Percentiles rank a stretch among this genome's conserved stretches.
Conservation (phyloP, 148 eudicot genomes). For the Nepenthes mirabilis region DNA sequence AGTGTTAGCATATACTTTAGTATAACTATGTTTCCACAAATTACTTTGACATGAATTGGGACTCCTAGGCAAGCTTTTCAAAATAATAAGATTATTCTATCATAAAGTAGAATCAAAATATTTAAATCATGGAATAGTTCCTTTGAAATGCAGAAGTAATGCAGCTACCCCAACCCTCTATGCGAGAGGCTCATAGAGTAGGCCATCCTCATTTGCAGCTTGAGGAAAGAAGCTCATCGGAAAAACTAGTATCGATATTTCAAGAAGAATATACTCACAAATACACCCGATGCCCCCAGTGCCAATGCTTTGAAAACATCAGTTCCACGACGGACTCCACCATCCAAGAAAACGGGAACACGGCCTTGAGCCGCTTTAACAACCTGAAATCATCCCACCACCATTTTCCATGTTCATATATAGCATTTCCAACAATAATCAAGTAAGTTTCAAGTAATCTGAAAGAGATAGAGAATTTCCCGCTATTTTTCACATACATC, state of each 20-base stretch:
- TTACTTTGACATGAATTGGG: too few relatives aligned
- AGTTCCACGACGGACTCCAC: conserved; percentile 97
- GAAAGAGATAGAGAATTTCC: background rate
- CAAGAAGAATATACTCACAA: conserved; percentile 44
- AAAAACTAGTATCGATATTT: background rate
- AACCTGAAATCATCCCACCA: conserved; percentile 33
- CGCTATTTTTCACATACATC: too few relatives aligned
- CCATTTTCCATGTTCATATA: background rate
- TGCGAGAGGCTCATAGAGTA: too few relatives aligned
- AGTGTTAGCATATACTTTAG: too few relatives aligned
- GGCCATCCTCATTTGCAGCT: too few relatives aligned
- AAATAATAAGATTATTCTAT: too few relatives aligned
- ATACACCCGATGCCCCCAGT: conserved; percentile 87
- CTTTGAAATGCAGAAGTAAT: too few relatives aligned
- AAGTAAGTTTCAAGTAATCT: background rate
- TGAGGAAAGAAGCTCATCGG: background rate
- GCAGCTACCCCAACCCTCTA: too few relatives aligned
- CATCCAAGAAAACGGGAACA: conserved; percentile 91
- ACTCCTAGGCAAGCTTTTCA: too few relatives aligned
- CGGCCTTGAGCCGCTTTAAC: conserved; percentile 94
- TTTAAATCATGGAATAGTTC: too few relatives aligned
- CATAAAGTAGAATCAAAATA: too few relatives aligned
- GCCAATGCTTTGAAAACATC: conserved; percentile 99
- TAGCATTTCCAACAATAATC: background rate
- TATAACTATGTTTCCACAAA: too few relatives aligned